Percentiles rank a stretch among this genome's conserved stretches.
Evolutionary conservation across 2,329 filamentous ascomycete genomes (phyloP).

Genomic region (Xylaria arbuscula): DNA sequence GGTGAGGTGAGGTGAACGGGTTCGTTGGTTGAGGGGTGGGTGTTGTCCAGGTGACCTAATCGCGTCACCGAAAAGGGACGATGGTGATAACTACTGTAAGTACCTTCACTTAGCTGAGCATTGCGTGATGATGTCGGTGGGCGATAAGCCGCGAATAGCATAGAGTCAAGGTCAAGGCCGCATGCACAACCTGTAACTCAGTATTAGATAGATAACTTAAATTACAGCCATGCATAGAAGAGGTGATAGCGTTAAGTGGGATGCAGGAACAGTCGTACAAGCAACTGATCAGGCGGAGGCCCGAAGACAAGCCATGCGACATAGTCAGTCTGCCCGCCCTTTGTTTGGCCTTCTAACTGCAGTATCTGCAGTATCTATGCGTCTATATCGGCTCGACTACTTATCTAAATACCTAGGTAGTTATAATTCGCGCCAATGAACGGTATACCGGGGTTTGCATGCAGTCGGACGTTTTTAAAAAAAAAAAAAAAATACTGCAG

Average conservation of each 20-base stretch:
- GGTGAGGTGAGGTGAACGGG: constrained; percentile 24
- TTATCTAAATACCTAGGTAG: background rate
- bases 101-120: constrained; percentile 9
- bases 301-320: constrained; percentile 18
- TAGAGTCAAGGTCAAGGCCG: constrained; percentile 14
- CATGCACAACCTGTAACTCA: background rate
- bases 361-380: background rate
- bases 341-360: constrained; percentile 5
- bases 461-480: background rate
- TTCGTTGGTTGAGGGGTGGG: constrained; percentile 4
- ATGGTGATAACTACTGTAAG: constrained; percentile 12
- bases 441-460: background rate
- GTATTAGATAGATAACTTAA: background rate
- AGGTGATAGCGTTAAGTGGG: constrained; percentile 27
- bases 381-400: constrained; percentile 6
- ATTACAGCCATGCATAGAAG: constrained; percentile 16
- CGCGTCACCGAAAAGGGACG: constrained; percentile 30
- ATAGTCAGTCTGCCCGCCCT: background rate
- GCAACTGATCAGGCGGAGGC: constrained; percentile 25
- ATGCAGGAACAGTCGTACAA: constrained; percentile 32
- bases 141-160: constrained; percentile 19
- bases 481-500: background rate
- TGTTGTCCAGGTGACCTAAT: constrained; percentile 33
- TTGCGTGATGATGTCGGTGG: constrained; percentile 15
- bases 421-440: constrained; percentile 21